Evolutionary conservation across 2,329 filamentous ascomycete genomes (phyloP), one percentile per base, ranked within the genome.

Genomic region (Sporothrix mexicana): DNA sequence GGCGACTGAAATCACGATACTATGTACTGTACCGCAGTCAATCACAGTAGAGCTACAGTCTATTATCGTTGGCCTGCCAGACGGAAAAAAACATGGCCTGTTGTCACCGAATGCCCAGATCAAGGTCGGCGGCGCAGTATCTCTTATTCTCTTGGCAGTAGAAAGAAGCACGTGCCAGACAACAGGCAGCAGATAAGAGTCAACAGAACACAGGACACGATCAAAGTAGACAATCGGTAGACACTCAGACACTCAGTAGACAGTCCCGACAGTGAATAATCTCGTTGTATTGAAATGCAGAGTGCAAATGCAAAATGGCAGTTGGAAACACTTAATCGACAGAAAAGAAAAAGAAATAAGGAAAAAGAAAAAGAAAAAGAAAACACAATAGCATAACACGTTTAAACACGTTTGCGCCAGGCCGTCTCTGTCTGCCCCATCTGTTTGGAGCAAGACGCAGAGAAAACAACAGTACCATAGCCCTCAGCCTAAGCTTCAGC

Each of bases 331-430:
- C 30, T 13, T 9, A 25, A 17, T 20, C 43, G 59, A n/a, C n/a
- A n/a, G n/a, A 45, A 62, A 45, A 17, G 6, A 17, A 62, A 62
- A 45, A 20, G n/a, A 20, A 55, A 20, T n/a, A 23, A n/a, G 13
- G 6, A 55, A 9, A 25, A 55, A 55, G n/a, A 53, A n/a, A 23
- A 9, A 55, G 23, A 55, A 25, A 55, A 53, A 53, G 15, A 20
- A 53, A 23, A 55, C 51, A 55, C 20, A 12, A 23, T 55, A 55
- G 51, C 51, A 23, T 55, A 55, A 55, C 51, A 55, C 51, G 51
- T 55, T 25, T 36, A 36, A 36, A 36, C 30, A 36, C 30, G 30
- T 36, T 25, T 55, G 51, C 51, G 51, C 51, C 51, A 25, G 51
- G 51, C 51, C 51, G 51, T 8, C 20, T 10, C 20, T 23, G 23